A percentile compares a stretch with the other conserved stretches of the same genome.
These are phyloP conservation scores for Phylloporus rhodoxanthus DNA, from an alignment of 768 basidiomycete genomes.

Conservation along the genomic window DNA sequence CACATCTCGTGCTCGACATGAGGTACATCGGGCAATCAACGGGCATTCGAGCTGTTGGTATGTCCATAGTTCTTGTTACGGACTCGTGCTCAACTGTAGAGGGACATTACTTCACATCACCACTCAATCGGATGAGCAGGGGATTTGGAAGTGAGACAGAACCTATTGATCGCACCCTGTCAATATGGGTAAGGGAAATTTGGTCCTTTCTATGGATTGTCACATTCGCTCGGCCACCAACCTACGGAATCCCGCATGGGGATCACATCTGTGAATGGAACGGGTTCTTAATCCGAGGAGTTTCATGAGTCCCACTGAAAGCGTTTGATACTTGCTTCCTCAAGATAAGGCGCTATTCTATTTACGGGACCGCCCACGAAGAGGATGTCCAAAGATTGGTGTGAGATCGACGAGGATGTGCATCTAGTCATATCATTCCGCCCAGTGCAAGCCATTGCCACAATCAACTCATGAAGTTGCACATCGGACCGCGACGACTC, in stretches of 20 bases:
- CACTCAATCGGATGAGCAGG: no score
- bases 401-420: conserved; percentile 50
- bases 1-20: conserved; percentile 8
- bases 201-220: conserved; percentile 54
- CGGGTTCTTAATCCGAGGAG: conserved; percentile 1
- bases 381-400: conserved; percentile 57
- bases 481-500: conserved; percentile 7
- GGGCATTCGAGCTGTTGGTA: conserved; percentile 70
- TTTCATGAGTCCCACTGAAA: conserved; percentile 27
- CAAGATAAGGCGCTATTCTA: conserved; percentile 63
- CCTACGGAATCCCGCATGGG: conserved; percentile 76
- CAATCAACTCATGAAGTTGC: conserved; percentile 20
- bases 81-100: conserved; percentile 22
- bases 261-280: conserved; percentile 62
- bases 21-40: conserved; percentile 58
- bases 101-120: no score
- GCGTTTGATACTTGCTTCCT: conserved; percentile 67
- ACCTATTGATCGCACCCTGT: conserved; percentile 63
- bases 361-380: conserved; percentile 54
- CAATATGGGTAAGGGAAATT: conserved; percentile 57
- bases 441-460: no score
- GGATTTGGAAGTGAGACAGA: conserved; percentile 58
- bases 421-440: no score
- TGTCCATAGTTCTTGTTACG: conserved; percentile 15
- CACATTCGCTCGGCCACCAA: conserved; percentile 69